Conservation (phyloP, 169 alveolate genomes). For the Cryptosporidium ubiquitum region DNA sequence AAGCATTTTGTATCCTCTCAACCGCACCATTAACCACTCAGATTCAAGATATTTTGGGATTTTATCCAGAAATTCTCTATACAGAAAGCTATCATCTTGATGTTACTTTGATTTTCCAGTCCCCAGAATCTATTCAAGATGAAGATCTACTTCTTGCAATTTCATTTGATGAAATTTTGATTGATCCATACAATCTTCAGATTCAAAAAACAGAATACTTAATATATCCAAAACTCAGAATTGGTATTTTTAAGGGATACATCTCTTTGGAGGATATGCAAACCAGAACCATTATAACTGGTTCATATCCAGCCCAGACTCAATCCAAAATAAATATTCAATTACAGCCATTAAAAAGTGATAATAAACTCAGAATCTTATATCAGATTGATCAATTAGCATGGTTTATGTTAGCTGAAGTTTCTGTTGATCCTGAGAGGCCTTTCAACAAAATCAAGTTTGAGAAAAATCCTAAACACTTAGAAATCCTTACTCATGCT, state of each 20-base stretch:
- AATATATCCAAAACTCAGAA: conserved; percentile 13
- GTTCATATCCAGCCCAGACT: neutral
- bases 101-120: neutral
- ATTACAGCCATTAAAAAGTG: neutral
- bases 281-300: conserved; percentile 12
- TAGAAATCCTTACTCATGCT: neutral
- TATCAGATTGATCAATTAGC: neutral
- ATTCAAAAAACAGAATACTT: neutral
- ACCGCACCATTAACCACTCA: neutral
- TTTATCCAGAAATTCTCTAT: neutral
- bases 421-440: neutral
- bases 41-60: conserved; percentile 3
- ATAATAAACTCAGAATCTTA: neutral
- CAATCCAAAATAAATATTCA: conserved; percentile 19
- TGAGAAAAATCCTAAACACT: neutral
- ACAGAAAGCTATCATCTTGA: conserved; percentile 31
- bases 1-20: conserved; percentile 1
- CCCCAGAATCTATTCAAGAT: neutral
- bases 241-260: conserved; percentile 16
- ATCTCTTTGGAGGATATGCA: conserved; percentile 46
- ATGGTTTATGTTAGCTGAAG: conserved; percentile 13
- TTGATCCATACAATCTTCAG: conserved; percentile 3
- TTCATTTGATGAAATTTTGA: conserved; percentile 17
- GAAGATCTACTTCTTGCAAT: conserved; percentile 16
- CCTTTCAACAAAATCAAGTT: conserved; percentile 28